These are phyloP conservation scores for Astrephomene gubernaculifera DNA, from an alignment of 139 green algal genomes.

Conservation along the genomic window DNA sequence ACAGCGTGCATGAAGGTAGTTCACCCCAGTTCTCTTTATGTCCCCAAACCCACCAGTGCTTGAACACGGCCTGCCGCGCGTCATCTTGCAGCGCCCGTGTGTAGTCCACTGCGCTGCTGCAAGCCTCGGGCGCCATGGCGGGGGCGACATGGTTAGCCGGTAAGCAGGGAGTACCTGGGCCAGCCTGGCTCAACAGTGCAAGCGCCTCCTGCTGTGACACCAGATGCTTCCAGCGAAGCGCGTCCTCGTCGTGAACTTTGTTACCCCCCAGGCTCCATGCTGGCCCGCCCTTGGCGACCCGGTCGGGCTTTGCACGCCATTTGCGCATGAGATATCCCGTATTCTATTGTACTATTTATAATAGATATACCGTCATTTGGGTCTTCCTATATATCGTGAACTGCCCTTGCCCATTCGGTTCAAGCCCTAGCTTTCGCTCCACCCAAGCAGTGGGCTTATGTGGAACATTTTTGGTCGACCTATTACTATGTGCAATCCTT, in stretches of 20 bases:
- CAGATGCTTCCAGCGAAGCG: background rate
- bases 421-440: too few species aligned
- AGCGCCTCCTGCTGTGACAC: slow-evolving; percentile 5
- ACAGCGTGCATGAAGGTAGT: background rate
- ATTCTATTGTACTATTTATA: too few species aligned
- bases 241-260: slow-evolving; percentile 30
- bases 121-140: background rate
- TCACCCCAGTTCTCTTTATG: background rate
- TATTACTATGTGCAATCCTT: too few species aligned
- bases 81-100: background rate
- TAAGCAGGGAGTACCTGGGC: background rate
- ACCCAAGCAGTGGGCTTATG: too few species aligned
- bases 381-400: too few species aligned
- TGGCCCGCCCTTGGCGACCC: slow-evolving; percentile 3
- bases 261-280: background rate
- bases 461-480: too few species aligned
- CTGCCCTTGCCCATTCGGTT: too few species aligned
- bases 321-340: too few species aligned
- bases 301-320: background rate
- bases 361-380: too few species aligned
- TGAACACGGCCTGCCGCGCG: background rate
- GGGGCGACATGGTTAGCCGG: background rate
- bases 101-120: background rate
- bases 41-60: slow-evolving; percentile 10
- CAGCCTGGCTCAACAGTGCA: background rate